Evolutionary conservation across 306 rosid species (phyloP), one percentile per base, ranked within the genome.

Genomic region (Cicer yamashitae): DNA sequence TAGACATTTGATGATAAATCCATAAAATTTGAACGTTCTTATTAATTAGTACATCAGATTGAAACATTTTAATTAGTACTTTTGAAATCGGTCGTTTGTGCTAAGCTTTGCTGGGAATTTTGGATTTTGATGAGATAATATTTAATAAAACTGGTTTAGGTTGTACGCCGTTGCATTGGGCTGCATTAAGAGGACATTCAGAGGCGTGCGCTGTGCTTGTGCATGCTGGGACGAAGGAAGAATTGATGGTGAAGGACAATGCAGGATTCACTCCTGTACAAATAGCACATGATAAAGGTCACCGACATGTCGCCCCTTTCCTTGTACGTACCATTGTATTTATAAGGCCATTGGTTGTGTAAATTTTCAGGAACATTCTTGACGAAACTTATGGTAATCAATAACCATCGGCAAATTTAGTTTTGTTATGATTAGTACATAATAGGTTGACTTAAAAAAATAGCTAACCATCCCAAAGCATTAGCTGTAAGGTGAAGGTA

Each of bases 91-190:
- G 69, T 37, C 10, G 8, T 17, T 43, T 53, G 67, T 53, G 44
- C 37, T 18, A 34, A 58, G 50, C 71, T 77, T 11, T 78, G 22
- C 66, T 77, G 41, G 51, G 61, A 30, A 64, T 64, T 83, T 64
- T 70, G n/a, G 30, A 73, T 74, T 63, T 48, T 13, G 52, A 13
- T 73, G 69, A 61, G 67, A 76, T 78, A 52, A 73, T 70, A 47
- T 51, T 76, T 14, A 54, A 45, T 70, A 63, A 78, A 82, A 71
- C 77, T 70, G 71, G 52, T 71, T 58, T 79, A 91, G 98, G 98
- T 80, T 89, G 96, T 86, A 89, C 98, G 15, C 97, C 98, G 0
- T 75, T 94, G 92, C 98, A 94, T 79, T 94, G 97, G 98, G 97
- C 97, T 85, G 93, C 96, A 61, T 56, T 85, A 81, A 59, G 84